Evolutionary conservation across 768 basidiomycete species (phyloP).

Genomic region (Favolaschia claudopus): DNA sequence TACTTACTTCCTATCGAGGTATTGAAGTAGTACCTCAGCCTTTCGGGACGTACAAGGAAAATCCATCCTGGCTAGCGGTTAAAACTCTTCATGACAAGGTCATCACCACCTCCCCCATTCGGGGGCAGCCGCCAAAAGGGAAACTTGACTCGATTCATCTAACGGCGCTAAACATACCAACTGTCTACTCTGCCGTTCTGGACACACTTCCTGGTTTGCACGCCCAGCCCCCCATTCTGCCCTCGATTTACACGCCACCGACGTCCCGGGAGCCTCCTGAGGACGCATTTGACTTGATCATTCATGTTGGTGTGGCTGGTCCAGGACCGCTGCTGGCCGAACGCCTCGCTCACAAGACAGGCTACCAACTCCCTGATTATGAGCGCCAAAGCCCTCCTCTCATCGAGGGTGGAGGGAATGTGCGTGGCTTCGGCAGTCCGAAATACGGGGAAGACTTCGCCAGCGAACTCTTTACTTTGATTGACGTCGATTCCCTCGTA

Average conservation of each 20-base stretch:
- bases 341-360: constrained; percentile 26
- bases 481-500: constrained; percentile 22
- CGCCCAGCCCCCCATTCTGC: constrained; percentile 15
- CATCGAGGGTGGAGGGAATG: constrained; percentile 8
- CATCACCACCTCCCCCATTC: constrained; percentile 34
- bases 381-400: constrained; percentile 16
- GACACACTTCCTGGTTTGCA: constrained; percentile 20
- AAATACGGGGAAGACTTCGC: constrained; percentile 23
- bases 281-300: constrained; percentile 22
- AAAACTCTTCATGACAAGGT: constrained; percentile 65
- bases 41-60: constrained; percentile 60
- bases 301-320: constrained; percentile 24
- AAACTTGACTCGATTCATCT: constrained; percentile 18
- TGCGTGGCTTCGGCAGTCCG: constrained; percentile 18
- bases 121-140: constrained; percentile 21
- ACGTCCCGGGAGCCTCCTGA: constrained; percentile 18
- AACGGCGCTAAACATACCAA: constrained; percentile 23
- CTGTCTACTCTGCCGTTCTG: constrained; percentile 22
- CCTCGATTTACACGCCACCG: constrained; percentile 7
- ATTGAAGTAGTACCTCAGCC: constrained; percentile 46
- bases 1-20: not conserved
- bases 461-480: constrained; percentile 19
- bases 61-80: constrained; percentile 80
- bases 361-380: constrained; percentile 21
- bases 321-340: constrained; percentile 16